Conservation (phyloP, 2,329 filamentous ascomycete genomes). For the Trichophyton rubrum region DNA sequence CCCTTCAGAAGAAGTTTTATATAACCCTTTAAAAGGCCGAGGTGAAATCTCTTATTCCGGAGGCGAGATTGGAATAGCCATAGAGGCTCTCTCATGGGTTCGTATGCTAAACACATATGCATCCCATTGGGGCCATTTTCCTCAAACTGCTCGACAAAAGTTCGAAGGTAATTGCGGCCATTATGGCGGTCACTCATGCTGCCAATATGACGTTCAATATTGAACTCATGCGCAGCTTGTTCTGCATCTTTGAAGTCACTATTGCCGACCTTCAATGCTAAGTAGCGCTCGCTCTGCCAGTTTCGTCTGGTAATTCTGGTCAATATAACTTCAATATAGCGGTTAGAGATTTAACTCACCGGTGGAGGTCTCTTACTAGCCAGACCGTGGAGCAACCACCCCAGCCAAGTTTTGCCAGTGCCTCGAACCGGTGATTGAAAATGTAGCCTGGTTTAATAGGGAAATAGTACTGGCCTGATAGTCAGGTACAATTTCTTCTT, state of each 20-base stretch:
- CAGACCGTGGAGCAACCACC: neutral
- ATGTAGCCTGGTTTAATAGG: neutral
- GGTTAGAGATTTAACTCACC: neutral
- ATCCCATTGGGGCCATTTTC: conserved; percentile 19
- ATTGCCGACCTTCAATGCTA: conserved; percentile 26
- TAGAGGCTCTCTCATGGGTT: conserved; percentile 27
- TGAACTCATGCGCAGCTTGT: conserved; percentile 19
- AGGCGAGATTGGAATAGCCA: conserved; percentile 21
- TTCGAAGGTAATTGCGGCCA: conserved; percentile 23
- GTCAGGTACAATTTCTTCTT: neutral
- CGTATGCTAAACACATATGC: conserved; percentile 27
- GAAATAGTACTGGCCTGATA: conserved; percentile 2
- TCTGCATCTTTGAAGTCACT: conserved; percentile 17
- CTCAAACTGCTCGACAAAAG: conserved; percentile 25
- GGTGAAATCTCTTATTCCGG: conserved; percentile 17
- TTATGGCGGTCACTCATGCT: conserved; percentile 19
- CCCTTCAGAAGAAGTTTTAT: conserved; percentile 27
- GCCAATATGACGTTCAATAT: conserved; percentile 22
- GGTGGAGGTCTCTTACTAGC: neutral
- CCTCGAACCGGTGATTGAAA: neutral
- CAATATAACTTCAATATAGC: neutral
- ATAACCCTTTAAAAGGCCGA: conserved; percentile 22
- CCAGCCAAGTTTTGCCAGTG: neutral
- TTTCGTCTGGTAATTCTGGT: conserved; percentile 13
- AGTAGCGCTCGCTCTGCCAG: conserved; percentile 19